Evolutionary conservation across 73 alveolate species (phyloP), one percentile per base, ranked within the genome.

Genomic region (Tetrahymena thermophila): DNA sequence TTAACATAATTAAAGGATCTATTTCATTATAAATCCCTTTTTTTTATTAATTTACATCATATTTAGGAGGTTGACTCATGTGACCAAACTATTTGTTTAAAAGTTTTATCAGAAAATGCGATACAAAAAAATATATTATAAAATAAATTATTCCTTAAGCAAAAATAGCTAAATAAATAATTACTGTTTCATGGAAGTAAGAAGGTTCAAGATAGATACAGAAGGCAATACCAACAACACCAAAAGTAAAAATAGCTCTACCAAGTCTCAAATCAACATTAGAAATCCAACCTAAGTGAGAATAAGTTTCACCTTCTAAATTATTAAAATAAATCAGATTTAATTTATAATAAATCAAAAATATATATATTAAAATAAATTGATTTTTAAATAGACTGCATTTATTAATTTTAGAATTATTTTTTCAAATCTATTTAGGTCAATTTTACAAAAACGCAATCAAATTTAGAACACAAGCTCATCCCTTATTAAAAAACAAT

Each of bases 171-270:
- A 71, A 71, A 28, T 71, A 31, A 31, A 71, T 71, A 28, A 71
- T 1, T 71, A 71, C 89, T 71, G 89, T 71, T 71, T 71, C 89
- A 71, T 71, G 89, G 89, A 71, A 71, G n/a, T 71, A 71, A 71
- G 89, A 71, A 71, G 89, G 89, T 71, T 71, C 89, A 71, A 71
- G 89, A 71, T 71, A 71, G 89, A 71, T 71, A 71, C 89, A 71
- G 89, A 71, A 71, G 13, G 89, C 89, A 71, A 71, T 31, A 71
- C 89, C 89, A 19, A 71, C 89, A 0, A 71, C n/a, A 71, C 89
- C 89, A 71, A 71, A 71, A n/a, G 89, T 71, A 31, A 71, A 71
- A 31, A 71, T 71, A 71, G 89, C 89, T 71, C 89, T 71, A 71
- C 89, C 89, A n/a, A 71, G 35, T 25, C 89, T 71, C 38, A 71